These are phyloP conservation scores for Fragosphaeria purpurea DNA, from an alignment of 2,329 filamentous ascomycete genomes.

Conservation along the genomic window DNA sequence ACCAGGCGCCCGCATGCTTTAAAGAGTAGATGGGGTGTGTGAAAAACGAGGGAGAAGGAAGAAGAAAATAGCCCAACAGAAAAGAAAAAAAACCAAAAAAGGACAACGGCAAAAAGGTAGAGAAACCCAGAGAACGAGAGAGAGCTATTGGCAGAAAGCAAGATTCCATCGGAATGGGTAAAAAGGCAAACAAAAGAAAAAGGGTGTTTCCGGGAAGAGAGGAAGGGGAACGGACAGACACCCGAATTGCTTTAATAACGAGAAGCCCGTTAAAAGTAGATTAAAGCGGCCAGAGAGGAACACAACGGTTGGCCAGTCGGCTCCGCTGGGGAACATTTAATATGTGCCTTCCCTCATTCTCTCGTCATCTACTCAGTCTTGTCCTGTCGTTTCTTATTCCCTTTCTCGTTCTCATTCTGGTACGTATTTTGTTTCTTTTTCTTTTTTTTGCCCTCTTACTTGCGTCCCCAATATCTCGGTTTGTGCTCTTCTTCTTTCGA, in stretches of 20 bases:
- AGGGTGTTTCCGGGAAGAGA: not conserved
- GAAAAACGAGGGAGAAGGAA: not conserved
- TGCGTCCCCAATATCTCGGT: too few relatives aligned
- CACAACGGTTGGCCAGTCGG: not conserved
- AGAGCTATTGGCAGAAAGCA: too few relatives aligned
- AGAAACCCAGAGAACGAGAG: too few relatives aligned
- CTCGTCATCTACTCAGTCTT: not conserved
- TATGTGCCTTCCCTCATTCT: not conserved
- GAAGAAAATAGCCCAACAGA: not conserved
- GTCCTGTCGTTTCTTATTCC: not conserved
- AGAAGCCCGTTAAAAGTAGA: not conserved
- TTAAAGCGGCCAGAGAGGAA: not conserved
- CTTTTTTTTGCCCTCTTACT: not conserved
- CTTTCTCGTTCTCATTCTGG: too few relatives aligned
- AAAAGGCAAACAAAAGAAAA: not conserved
- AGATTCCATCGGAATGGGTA: too few relatives aligned
- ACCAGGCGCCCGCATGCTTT: slow-evolving; percentile 1
- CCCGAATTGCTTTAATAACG: not conserved
- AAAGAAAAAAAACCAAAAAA: too few relatives aligned
- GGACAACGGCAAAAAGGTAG: not conserved
- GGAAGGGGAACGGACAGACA: not conserved
- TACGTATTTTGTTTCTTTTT: not conserved
- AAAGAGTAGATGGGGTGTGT: not conserved
- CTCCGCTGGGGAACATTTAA: slow-evolving; percentile 5
- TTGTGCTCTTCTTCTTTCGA: not conserved